phyloP scores from a whole-genome alignment of 257 asterid species.

The Leonotis leonurus region DNA sequence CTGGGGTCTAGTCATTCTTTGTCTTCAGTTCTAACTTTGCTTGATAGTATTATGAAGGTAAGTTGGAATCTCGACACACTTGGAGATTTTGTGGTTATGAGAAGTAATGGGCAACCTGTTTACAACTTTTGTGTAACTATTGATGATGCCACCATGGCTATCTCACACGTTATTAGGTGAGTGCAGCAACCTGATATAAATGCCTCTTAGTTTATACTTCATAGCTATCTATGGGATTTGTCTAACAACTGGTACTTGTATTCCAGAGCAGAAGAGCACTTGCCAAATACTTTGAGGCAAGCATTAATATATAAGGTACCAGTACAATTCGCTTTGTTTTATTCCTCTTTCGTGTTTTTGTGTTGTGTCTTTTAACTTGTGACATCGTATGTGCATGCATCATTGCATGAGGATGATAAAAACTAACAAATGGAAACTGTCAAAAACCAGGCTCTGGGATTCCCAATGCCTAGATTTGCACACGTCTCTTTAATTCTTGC shows the following conservation, averaged over 20 bases:
- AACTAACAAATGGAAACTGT: slow-evolving; percentile 24
- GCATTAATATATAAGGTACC: slow-evolving; percentile 82
- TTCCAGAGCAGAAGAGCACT: slow-evolving; percentile 96
- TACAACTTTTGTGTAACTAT: slow-evolving; percentile 95
- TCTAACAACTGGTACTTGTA: slow-evolving; percentile 20
- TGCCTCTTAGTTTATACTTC: slow-evolving; percentile 1
- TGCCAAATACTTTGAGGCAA: slow-evolving; percentile 94
- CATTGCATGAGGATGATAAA: slow-evolving; percentile 19
- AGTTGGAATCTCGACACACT: slow-evolving; percentile 87
- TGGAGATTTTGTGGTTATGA: slow-evolving; percentile 98
- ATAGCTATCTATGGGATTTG: slow-evolving; percentile 9
- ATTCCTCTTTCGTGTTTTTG: neutral
- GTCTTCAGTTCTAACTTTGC: slow-evolving; percentile 34
- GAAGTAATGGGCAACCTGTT: slow-evolving; percentile 98
- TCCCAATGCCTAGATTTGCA: slow-evolving; percentile 85
- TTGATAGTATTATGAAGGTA: slow-evolving; percentile 66
- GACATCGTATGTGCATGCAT: slow-evolving; percentile 9
- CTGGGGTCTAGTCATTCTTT: slow-evolving; percentile 4
- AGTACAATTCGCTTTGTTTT: neutral
- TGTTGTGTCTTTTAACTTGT: slow-evolving; percentile 9
- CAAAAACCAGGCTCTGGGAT: slow-evolving; percentile 63
- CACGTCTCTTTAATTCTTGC: slow-evolving; percentile 95
- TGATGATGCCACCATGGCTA: slow-evolving; percentile 97
- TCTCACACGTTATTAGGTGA: slow-evolving; percentile 94
- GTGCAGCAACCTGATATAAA: neutral